These are phyloP conservation scores for Theileria luwenshuni DNA, from an alignment of 169 alveolate genomes.

Conservation along the genomic window DNA sequence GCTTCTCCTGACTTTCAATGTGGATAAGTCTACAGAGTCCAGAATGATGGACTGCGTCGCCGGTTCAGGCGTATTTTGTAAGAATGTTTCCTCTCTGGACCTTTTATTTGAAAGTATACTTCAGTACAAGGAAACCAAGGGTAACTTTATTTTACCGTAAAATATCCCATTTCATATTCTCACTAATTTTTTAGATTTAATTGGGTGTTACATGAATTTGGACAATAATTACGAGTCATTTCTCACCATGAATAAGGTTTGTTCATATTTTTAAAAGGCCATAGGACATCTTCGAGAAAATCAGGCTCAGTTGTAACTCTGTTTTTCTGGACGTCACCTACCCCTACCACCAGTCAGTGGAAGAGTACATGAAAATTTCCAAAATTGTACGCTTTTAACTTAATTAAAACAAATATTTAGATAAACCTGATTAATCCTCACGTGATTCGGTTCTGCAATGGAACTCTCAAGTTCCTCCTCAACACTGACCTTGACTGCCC, in stretches of 20 bases:
- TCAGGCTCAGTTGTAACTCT: slow-evolving; percentile 32
- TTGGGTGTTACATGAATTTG: slow-evolving; percentile 51
- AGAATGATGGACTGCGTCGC: slow-evolving; percentile 43
- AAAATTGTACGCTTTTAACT: slow-evolving; percentile 12
- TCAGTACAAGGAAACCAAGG: slow-evolving; percentile 13
- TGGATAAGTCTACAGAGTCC: slow-evolving; percentile 53
- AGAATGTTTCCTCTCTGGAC: slow-evolving; percentile 4
- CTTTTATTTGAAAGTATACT: slow-evolving; percentile 9
- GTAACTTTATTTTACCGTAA: not conserved
- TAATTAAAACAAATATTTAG: not conserved
- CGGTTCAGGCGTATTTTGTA: slow-evolving; percentile 45
- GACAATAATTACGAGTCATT: slow-evolving; percentile 8
- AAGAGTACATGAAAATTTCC: slow-evolving; percentile 13
- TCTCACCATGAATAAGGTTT: slow-evolving; percentile 8
- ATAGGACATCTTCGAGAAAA: slow-evolving; percentile 33
- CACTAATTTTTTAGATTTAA: slow-evolving; percentile 13
- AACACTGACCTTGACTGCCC: slow-evolving; percentile 16
- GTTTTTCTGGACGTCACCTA: slow-evolving; percentile 18
- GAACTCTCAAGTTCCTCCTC: slow-evolving; percentile 9
- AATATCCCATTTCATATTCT: too few relatives aligned
- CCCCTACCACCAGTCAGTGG: slow-evolving; percentile 18
- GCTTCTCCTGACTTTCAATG: slow-evolving; percentile 45
- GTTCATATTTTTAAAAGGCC: not conserved
- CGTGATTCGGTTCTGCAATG: slow-evolving; percentile 22
- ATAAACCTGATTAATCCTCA: slow-evolving; percentile 14